Evolutionary conservation across 805 yeast species (phyloP).

Genomic region (Candida ficus): DNA sequence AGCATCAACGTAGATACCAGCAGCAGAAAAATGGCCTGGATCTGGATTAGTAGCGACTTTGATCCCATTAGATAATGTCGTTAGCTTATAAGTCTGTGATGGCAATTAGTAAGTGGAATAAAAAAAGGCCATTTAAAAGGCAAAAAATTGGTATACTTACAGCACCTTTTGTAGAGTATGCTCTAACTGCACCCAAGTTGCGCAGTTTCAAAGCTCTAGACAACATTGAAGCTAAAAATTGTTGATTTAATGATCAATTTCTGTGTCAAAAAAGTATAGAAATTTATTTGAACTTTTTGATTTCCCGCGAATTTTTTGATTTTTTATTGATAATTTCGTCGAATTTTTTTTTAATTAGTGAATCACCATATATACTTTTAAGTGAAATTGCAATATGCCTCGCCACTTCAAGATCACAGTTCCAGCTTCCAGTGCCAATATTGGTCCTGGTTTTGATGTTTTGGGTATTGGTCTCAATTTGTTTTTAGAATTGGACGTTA

Average conservation of each 20-base stretch:
- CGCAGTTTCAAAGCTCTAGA: background rate
- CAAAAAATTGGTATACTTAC: conserved; percentile 1
- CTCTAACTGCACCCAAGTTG: conserved; percentile 3
- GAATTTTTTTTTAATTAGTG: too few species aligned
- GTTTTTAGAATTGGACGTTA: conserved; percentile 64
- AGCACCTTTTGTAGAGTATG: conserved; percentile 19
- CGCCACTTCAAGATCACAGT: conserved; percentile 61
- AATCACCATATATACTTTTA: too few species aligned
- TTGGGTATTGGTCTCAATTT: conserved; percentile 84
- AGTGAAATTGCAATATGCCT: too few species aligned
- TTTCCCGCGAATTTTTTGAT: too few species aligned
- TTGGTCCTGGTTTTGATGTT: conserved; percentile 98
- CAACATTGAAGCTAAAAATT: background rate
- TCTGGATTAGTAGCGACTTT: conserved; percentile 78
- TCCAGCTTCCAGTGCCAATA: conserved; percentile 97
- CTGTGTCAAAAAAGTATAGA: too few species aligned
- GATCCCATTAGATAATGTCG: conserved; percentile 67
- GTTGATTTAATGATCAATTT: too few species aligned
- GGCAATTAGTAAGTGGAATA: too few species aligned
- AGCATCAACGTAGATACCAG: conserved; percentile 85
- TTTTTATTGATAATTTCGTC: too few species aligned
- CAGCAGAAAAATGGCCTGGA: conserved; percentile 87
- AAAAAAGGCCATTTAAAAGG: too few species aligned
- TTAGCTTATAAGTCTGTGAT: conserved; percentile 20
- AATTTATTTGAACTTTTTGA: too few species aligned